Evolutionary conservation across 306 rosid species (phyloP), one percentile per base, ranked within the genome.

Genomic region (Cicer cuneatum): DNA sequence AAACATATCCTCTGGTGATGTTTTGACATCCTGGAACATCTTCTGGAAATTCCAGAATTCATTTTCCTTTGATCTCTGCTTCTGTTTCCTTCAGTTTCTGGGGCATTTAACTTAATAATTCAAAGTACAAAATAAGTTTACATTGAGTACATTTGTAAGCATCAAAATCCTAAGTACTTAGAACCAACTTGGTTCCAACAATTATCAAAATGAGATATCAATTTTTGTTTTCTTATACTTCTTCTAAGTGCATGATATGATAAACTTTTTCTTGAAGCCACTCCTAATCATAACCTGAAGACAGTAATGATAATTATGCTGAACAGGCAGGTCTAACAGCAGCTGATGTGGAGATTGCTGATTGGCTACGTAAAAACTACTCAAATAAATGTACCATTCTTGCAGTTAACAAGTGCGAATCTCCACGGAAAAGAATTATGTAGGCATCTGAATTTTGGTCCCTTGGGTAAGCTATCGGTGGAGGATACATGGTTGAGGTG

Each of bases 391-490:
- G 21, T 74, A 74, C 87, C 74, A 81, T 94, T 82, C 98, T 94
- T 70, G 93, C 96, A 49, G 98, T 94, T 79, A 94, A 94, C 85
- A 94, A 94, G 82, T 94, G 98, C 69, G 98, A 94, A 66, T 94
- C 98, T 79, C 96, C 96, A 18, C 89, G 88, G 29, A 94, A 88
- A 73, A 91, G 97, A 85, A 58, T 86, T 74, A 74, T 91, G 86
- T 97, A 94, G 78, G 90, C 91, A 43, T 91, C 87, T 64, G 98
- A 94, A 14, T 94, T 94, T 90, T 94, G 98, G 98, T 85, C 95
- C 61, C 87, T 91, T 49, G 97, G 97, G 98, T 94, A 74, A n/a
- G n/a, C n/a, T n/a, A n/a, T n/a, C n/a, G n/a, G n/a, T n/a, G n/a
- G n/a, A n/a, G n/a, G n/a, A n/a, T n/a, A n/a, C n/a, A n/a, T n/a